phyloP scores from a whole-genome alignment of 2,329 filamentous ascomycete genomes.

The Teratosphaeria nubilosa region DNA sequence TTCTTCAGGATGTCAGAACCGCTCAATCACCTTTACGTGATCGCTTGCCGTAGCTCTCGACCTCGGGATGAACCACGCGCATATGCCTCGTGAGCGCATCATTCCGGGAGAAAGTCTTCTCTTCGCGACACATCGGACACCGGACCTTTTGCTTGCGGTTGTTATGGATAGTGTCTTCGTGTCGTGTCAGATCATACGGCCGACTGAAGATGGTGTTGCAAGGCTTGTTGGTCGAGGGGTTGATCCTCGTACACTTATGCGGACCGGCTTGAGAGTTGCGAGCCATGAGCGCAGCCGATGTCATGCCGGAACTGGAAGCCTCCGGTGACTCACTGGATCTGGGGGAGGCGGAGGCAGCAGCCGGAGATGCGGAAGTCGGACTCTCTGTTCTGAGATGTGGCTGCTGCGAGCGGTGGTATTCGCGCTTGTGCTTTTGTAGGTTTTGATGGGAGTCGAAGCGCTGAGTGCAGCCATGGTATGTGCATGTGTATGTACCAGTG shows the following conservation, averaged over 20 bases:
- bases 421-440: conserved; percentile 90
- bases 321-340: conserved; percentile 22
- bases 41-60: conserved; percentile 66
- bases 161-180: conserved; percentile 97
- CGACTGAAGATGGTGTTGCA: conserved; percentile 92
- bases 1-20: background rate
- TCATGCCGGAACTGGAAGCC: conserved; percentile 32
- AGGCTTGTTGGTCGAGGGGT: conserved; percentile 87
- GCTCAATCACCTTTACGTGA: conserved; percentile 12
- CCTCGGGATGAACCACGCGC: conserved; percentile 83
- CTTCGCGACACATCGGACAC: conserved; percentile 85
- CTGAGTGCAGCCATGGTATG: conserved; percentile 78
- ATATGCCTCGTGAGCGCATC: conserved; percentile 92
- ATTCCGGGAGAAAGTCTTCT: conserved; percentile 93
- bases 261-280: conserved; percentile 86
- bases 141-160: conserved; percentile 87
- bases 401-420: conserved; percentile 72
- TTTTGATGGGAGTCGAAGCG: conserved; percentile 81
- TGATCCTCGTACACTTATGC: conserved; percentile 85
- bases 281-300: conserved; percentile 45
- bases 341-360: conserved; percentile 22
- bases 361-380: conserved; percentile 24
- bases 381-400: conserved; percentile 18
- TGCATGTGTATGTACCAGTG: conserved; percentile 88
- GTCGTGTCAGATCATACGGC: conserved; percentile 90